phyloP scores from a whole-genome alignment of 1,284 basidiomycete genomes.

The Takashimella tepidaria region DNA sequence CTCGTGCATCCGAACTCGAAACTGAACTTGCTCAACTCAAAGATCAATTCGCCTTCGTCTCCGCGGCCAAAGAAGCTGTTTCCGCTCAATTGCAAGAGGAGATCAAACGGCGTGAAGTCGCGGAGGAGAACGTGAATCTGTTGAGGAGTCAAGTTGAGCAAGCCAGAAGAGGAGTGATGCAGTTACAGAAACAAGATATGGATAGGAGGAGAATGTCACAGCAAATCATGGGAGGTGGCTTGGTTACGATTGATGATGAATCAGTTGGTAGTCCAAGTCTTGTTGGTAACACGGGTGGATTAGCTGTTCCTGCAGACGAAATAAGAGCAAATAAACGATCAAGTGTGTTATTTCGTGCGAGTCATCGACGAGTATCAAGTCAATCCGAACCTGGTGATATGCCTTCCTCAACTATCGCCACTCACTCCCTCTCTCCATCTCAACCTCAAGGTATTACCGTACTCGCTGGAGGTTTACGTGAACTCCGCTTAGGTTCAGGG shows the following conservation, averaged over 20 bases:
- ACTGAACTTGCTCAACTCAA: constrained; percentile 36
- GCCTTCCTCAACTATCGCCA: constrained; percentile 1
- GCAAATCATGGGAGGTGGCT: constrained; percentile 41
- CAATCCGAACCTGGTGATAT: constrained; percentile 16
- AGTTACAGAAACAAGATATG: constrained; percentile 62
- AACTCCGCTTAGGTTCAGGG: constrained; percentile 30
- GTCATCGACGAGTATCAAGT: constrained; percentile 20
- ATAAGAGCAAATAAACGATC: constrained; percentile 8
- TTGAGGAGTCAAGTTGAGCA: constrained; percentile 84
- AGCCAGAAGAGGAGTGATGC: constrained; percentile 81
- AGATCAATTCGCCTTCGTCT: constrained; percentile 37
- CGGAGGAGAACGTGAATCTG: constrained; percentile 66
- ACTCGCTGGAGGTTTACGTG: constrained; percentile 27
- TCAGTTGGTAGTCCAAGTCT: neutral
- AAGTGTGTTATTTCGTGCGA: constrained; percentile 9
- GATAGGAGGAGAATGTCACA: constrained; percentile 60
- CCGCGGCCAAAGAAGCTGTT: constrained; percentile 46
- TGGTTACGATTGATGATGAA: neutral
- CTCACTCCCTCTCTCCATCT: neutral
- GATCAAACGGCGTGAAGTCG: constrained; percentile 60
- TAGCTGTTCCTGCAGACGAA: constrained; percentile 3
- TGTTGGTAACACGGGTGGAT: constrained; percentile 7
- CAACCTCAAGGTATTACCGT: neutral
- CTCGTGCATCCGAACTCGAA: constrained; percentile 29
- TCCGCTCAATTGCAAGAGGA: constrained; percentile 61